Evolutionary conservation across 202 grass and related monocot species (phyloP).

Genomic region (Panicum hallii): DNA sequence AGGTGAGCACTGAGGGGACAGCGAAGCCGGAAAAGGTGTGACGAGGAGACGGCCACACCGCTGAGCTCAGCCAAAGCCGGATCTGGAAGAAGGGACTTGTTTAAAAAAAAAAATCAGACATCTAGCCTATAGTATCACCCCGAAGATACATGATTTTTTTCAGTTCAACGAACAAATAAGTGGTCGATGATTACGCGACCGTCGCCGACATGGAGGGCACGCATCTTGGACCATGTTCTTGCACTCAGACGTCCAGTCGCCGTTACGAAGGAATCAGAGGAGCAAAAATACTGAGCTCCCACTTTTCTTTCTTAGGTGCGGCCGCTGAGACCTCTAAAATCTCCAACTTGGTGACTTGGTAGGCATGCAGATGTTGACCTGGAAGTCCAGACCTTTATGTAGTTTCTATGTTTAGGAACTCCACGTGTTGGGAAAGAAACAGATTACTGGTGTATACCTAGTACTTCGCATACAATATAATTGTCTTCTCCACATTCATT

Average conservation of each 20-base stretch:
- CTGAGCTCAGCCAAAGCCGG: conserved; percentile 8
- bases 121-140: not conserved
- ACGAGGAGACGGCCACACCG: conserved; percentile 22
- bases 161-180: not conserved
- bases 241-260: not conserved
- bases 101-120: not conserved
- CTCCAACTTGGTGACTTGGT: not conserved
- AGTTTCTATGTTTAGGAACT: not conserved
- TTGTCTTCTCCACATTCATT: not conserved
- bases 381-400: not conserved
- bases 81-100: not conserved
- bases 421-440: not conserved
- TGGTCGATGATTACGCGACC: not conserved
- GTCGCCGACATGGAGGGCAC: not conserved
- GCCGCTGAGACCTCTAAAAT: conserved; percentile 8
- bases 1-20: not conserved
- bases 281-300: not conserved
- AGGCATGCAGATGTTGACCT: not conserved
- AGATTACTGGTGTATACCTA: not conserved
- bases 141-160: not conserved
- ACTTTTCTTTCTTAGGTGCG: not conserved
- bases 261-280: conserved; percentile 1
- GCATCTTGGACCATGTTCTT: not conserved
- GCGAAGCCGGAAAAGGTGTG: not conserved
- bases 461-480: not conserved